A percentile compares a stretch with the other conserved stretches of the same genome.
These are phyloP conservation scores for Litchi chinensis DNA, from an alignment of 345 rosid genomes.

Conservation along the genomic window DNA sequence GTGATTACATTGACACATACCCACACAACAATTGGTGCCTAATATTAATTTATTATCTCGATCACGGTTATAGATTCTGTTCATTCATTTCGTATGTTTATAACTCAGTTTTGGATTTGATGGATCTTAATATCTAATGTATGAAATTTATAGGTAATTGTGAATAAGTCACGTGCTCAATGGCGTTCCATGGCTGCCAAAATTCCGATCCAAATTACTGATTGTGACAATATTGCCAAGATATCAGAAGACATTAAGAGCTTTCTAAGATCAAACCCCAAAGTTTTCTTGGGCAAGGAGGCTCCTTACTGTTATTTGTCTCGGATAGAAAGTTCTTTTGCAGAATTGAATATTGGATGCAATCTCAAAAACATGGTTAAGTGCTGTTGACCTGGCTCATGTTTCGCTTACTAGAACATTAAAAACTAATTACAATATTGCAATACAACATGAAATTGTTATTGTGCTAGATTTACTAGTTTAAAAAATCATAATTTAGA, in stretches of 20 bases:
- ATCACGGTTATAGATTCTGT: background rate
- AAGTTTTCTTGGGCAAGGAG: conserved; percentile 79
- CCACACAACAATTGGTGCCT: background rate
- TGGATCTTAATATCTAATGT: background rate
- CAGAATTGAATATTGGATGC: conserved; percentile 83
- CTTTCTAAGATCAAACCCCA: conserved; percentile 60
- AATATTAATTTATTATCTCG: background rate
- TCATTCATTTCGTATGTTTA: background rate
- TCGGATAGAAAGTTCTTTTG: conserved; percentile 63
- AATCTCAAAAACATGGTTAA: conserved; percentile 79
- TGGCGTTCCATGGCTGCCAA: conserved; percentile 68
- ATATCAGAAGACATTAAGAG: conserved; percentile 74
- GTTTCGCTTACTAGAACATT: background rate
- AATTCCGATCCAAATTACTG: conserved; percentile 69
- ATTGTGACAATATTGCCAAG: conserved; percentile 66
- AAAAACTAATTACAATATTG: background rate
- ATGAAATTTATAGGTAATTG: conserved; percentile 60
- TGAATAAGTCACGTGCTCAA: conserved; percentile 85
- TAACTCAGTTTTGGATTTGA: background rate
- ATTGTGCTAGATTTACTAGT: background rate
- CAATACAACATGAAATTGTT: background rate
- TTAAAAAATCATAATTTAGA: background rate
- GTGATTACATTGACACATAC: background rate
- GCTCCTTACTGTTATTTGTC: conserved; percentile 84
- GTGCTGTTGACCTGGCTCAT: background rate